These are phyloP conservation scores for Sporothrix brasiliensis DNA, from an alignment of 2,329 filamentous ascomycete species.

Conservation along the genomic window DNA sequence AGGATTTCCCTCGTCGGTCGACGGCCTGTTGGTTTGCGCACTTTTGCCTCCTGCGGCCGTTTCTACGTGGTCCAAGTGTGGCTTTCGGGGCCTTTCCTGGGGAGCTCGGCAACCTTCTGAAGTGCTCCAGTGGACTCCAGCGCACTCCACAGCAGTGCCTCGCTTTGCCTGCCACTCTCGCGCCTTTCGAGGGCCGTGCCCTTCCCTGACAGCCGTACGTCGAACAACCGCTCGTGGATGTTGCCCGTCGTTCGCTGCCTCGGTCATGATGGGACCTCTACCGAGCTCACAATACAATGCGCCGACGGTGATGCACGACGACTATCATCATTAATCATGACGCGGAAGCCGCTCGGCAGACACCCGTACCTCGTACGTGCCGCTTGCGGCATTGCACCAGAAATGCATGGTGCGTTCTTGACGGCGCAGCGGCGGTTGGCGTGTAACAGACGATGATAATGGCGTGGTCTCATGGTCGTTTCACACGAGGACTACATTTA, in stretches of 20 bases:
- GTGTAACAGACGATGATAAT: too few relatives aligned
- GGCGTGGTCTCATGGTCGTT: too few relatives aligned
- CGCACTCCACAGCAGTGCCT: neutral
- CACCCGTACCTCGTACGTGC: neutral
- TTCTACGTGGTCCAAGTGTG: neutral
- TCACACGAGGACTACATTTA: too few relatives aligned
- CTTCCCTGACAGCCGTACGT: neutral
- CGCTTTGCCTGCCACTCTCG: neutral
- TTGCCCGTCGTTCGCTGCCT: neutral
- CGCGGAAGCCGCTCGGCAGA: neutral
- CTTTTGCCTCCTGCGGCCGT: neutral
- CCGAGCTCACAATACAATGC: neutral
- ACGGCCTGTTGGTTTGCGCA: neutral
- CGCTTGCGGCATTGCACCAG: too few relatives aligned
- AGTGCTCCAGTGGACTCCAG: too few relatives aligned
- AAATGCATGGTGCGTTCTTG: too few relatives aligned
- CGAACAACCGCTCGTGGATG: too few relatives aligned
- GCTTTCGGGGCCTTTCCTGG: neutral
- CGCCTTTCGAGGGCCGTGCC: too few relatives aligned
- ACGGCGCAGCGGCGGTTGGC: too few relatives aligned
- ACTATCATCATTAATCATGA: neutral
- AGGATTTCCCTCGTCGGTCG: constrained; percentile 19
- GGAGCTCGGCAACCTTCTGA: neutral
- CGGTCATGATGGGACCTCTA: neutral
- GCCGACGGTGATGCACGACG: neutral